A percentile compares a stretch with the other conserved stretches of the same genome.
phyloP scores from a whole-genome alignment of 805 yeast genomes.

The Tetrapisispora nanseiensis region DNA sequence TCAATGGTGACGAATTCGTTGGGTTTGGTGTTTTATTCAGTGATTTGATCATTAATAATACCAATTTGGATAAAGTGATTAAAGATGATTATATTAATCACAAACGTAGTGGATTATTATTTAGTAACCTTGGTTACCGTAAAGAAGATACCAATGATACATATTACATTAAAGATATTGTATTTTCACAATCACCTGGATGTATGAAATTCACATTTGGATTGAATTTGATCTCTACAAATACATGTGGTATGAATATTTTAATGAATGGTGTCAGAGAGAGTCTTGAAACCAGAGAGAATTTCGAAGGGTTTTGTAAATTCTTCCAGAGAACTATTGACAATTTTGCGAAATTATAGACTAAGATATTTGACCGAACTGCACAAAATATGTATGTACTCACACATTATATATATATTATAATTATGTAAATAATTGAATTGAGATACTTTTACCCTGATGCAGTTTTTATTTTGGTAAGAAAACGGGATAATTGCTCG shows the following conservation, averaged over 20 bases:
- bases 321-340: background rate
- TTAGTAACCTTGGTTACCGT: slow-evolving; percentile 21
- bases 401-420: no score
- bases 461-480: no score
- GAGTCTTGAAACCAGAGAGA: slow-evolving; percentile 4
- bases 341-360: background rate
- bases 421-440: no score
- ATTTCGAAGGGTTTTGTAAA: slow-evolving; percentile 1
- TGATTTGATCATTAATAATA: slow-evolving; percentile 9
- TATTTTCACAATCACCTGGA: slow-evolving; percentile 19
- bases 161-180: slow-evolving; percentile 9
- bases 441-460: no score
- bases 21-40: slow-evolving; percentile 19
- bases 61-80: slow-evolving; percentile 16
- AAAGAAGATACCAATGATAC: slow-evolving; percentile 1
- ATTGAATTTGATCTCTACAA: slow-evolving; percentile 15
- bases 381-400: no score
- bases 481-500: no score
- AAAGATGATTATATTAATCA: slow-evolving; percentile 9
- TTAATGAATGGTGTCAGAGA: slow-evolving; percentile 13
- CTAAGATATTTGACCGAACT: no score
- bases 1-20: slow-evolving; percentile 10
- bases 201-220: slow-evolving; percentile 15
- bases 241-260: slow-evolving; percentile 17
- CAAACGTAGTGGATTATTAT: slow-evolving; percentile 17